Conservation (phyloP, 2,329 filamentous ascomycete genomes). For the Pyricularia sp. region DNA sequence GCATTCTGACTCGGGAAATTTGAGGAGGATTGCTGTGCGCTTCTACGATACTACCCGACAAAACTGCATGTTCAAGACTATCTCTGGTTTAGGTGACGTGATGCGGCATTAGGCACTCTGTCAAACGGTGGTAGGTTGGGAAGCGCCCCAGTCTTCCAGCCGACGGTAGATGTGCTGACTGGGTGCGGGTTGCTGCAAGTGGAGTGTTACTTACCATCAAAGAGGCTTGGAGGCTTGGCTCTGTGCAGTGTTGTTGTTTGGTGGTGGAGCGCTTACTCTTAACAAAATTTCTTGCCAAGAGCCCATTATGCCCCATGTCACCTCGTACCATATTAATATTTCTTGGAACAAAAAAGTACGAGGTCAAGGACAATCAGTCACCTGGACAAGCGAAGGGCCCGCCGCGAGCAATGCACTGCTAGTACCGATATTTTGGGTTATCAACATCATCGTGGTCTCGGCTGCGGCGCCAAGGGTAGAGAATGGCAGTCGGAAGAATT, state of each 20-base stretch:
- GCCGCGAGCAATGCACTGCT: not conserved
- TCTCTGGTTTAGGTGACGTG: not conserved
- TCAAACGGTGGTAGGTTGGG: not conserved
- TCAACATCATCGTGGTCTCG: not conserved
- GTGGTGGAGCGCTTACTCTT: not conserved
- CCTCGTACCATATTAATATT: not conserved
- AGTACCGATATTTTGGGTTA: not conserved
- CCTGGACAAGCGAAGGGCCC: not conserved
- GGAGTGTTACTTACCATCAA: not conserved
- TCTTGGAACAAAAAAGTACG: not conserved
- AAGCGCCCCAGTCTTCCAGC: not conserved
- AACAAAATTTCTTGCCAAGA: not conserved
- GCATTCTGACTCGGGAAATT: not conserved
- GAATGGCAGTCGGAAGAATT: not conserved
- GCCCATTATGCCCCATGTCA: not conserved
- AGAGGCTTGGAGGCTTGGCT: not conserved
- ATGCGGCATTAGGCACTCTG: not conserved
- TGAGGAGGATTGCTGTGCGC: not conserved
- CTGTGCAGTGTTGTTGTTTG: not conserved
- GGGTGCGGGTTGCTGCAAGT: not conserved
- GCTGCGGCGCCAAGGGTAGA: not conserved
- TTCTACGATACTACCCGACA: not conserved
- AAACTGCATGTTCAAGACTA: not conserved
- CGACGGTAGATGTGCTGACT: not conserved
- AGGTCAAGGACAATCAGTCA: not conserved